Base-by-base conservation (phyloP, 2,329 filamentous ascomycete genomes). In the Incumbomyces lentus region DNA sequence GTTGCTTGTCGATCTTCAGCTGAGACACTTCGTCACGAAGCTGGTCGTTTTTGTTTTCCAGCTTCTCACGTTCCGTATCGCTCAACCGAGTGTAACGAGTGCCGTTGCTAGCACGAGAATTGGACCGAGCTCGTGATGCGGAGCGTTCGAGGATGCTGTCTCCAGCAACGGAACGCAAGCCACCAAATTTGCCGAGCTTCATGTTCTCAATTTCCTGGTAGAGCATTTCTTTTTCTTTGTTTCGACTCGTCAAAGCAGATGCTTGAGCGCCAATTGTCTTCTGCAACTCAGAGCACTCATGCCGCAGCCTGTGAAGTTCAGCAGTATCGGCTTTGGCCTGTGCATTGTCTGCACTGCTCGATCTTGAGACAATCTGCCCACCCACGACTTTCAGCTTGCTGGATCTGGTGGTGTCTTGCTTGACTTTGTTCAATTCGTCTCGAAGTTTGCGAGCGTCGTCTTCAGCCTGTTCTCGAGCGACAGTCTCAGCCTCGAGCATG, bases 191-290 rank as follows among this genome's bases (percentile, higher is more conserved):
- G 1, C 84, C 80, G 58, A 96, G 79, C 67, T 96, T 98, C 52
- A 98, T 73, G 51, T 95, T 89, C 65, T 98, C 92, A 52, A 96
- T 96, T 62, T 98, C 90, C 61, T 95, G 87, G 63, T 96, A 94
- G 7, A 98, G 73, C 4, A 88, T 80, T 62, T 96, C 89, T 61
- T 95, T 93, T 62, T 98, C 92, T 19, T 88, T 84, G 60, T 95
- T 95, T 18, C 92, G 78, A 31, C 92, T 96, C 1, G 90, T 95
- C 30, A 98, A 75, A 87, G 98, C 96, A 0, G 89, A 95, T 1
- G 89, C 94, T 63, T 98, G 92, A 2, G 92, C 92, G 51, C 89
- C 87, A 26, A 96, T 85, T 64, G 96, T 89, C 45, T 89, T 84
- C 44, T 90, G 80, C 29, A 98, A 67, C 62, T 95, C 90, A 2